These are phyloP conservation scores for Alternaria angustiovoidea DNA, from an alignment of 2,329 filamentous ascomycete species.

Conservation along the genomic window DNA sequence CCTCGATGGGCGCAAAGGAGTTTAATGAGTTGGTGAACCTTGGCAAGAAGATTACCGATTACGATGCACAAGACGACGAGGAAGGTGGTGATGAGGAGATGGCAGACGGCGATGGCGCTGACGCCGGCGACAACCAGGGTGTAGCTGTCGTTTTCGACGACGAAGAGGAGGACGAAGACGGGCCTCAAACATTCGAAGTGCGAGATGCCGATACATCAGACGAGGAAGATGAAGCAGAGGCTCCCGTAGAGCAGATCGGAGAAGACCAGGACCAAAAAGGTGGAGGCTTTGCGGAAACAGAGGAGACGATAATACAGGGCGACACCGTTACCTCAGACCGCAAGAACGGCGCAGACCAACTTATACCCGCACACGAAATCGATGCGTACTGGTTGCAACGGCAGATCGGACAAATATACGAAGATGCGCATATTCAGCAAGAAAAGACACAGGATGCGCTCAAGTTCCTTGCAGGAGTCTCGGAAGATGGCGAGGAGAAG, in stretches of 20 bases:
- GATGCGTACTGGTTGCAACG: conserved; percentile 98
- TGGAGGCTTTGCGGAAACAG: conserved; percentile 63
- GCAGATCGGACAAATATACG: conserved; percentile 86
- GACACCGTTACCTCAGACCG: conserved; percentile 56
- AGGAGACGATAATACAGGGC: conserved; percentile 85
- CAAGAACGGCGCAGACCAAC: conserved; percentile 60
- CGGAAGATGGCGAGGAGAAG: conserved; percentile 81
- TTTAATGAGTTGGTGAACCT: conserved; percentile 97
- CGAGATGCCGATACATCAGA: conserved; percentile 85
- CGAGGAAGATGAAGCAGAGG: conserved; percentile 71
- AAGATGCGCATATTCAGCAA: conserved; percentile 90
- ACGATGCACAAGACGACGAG: conserved; percentile 94
- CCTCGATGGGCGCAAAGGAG: conserved; percentile 81
- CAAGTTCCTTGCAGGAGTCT: conserved; percentile 79
- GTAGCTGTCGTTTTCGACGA: conserved; percentile 98
- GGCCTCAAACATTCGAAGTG: conserved; percentile 81
- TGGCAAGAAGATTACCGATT: conserved; percentile 98
- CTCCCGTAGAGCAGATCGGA: conserved; percentile 67
- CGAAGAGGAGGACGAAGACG: conserved; percentile 80
- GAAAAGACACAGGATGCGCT: conserved; percentile 89
- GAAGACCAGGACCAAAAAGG: conserved; percentile 60
- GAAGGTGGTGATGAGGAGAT: conserved; percentile 75
- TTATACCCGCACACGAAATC: conserved; percentile 84
- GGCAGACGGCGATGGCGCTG: conserved; percentile 69
- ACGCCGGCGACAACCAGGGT: conserved; percentile 88